Evolutionary conservation across 2,329 filamentous ascomycete genomes (phyloP).

Genomic region (Curvularia sp.): DNA sequence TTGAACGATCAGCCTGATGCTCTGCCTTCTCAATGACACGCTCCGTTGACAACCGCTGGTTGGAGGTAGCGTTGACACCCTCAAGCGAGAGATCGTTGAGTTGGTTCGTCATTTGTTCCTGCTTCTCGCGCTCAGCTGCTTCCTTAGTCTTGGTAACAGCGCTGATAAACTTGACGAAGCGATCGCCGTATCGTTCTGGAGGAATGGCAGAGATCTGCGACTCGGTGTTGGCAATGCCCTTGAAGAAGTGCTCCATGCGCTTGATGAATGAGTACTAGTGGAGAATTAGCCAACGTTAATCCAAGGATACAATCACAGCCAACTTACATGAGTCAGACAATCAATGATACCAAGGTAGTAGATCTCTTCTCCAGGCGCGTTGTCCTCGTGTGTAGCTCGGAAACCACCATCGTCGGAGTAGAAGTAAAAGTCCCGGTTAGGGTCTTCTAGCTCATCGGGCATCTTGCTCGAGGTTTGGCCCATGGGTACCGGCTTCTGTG

Average conservation of each 20-base stretch:
- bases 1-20: constrained; percentile 66
- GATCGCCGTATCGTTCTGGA: constrained; percentile 87
- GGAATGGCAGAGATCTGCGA: constrained; percentile 91
- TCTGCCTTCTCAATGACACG: constrained; percentile 67
- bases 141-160: constrained; percentile 90
- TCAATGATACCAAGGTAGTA: constrained; percentile 99
- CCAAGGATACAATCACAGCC: not conserved
- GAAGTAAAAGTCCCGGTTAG: constrained; percentile 78
- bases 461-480: constrained; percentile 82
- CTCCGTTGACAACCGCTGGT: constrained; percentile 53
- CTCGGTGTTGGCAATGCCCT: constrained; percentile 83
- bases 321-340: constrained; percentile 89
- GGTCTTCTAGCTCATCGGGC: constrained; percentile 79
- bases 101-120: constrained; percentile 43
- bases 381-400: constrained; percentile 89
- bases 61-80: constrained; percentile 46
- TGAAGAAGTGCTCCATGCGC: constrained; percentile 96
- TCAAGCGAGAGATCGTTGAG: constrained; percentile 49
- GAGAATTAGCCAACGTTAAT: constrained; percentile 31
- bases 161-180: constrained; percentile 91
- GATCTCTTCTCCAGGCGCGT: constrained; percentile 83
- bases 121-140: constrained; percentile 69
- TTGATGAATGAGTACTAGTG: constrained; percentile 88
- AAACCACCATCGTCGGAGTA: constrained; percentile 95
- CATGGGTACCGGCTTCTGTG: constrained; percentile 92